Base-by-base conservation (phyloP, 2,329 filamentous ascomycete species). In the Cladosporium sp. region DNA sequence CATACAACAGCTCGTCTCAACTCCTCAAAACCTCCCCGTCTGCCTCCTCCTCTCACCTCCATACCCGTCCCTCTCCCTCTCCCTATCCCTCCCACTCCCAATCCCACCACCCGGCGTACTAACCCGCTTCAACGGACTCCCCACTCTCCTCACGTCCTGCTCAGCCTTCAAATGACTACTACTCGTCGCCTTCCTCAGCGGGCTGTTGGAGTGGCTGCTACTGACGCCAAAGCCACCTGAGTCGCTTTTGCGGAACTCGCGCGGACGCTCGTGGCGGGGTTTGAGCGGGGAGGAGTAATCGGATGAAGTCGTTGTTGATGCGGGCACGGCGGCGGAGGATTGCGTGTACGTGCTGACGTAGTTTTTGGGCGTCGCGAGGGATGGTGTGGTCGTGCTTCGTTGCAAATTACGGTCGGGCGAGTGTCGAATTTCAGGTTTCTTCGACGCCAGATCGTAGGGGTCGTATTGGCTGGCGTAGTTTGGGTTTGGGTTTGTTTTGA, bases 401-500 rank as follows among this genome's bases (percentile, higher is more conserved):
- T 30, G 45, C 18, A 36, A 33, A 13, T 7, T n/a, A 16, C 13
- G 32, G 19, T 19, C 33, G 41, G 41, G 19, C 29, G 50, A 25
- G 50, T 55, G 51, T 15, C 57, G 38, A 2, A 55, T 51, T 7
- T 57, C 51, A 7, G 53, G 52, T 32, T 57, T 46, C 15, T 45
- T 42, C 33, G 60, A 47, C 43, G 56, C 42, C 20, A 61, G 16
- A 62, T 54, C 74, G 40, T 91, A 83, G 0, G 86, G 83, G 59
- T 91, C 83, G 55, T 89, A 78, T 30, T 65, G 61, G 3, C 78
- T 80, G 27, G 80, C 70, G 63, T 93, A 93, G 64, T 86, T 88
- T 1, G 86, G 84, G 64, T 96, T 96, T 4, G 88, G 85, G 52
- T 90, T 87, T 1, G 86, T 87, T 55, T 82, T 79, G 68, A 95